Evolutionary conservation across 768 basidiomycete genomes (phyloP).

Genomic region (Lactarius psammicola): DNA sequence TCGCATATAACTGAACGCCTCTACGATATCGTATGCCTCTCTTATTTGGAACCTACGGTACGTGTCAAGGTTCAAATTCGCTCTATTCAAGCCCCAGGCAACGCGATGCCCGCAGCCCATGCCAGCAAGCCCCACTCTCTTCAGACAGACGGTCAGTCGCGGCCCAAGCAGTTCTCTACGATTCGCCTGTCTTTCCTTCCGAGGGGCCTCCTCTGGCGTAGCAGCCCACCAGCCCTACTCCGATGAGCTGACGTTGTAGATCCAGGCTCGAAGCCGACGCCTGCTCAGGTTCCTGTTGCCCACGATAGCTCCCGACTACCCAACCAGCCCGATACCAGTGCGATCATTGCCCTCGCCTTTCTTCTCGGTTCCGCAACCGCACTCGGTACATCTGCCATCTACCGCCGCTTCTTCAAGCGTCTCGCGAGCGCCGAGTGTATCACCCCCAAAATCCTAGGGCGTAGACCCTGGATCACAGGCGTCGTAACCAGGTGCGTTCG

Average conservation of each 20-base stretch:
- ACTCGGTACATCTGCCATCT: constrained; percentile 41
- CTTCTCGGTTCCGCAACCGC: constrained; percentile 31
- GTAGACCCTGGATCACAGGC: constrained; percentile 71
- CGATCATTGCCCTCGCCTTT: constrained; percentile 34
- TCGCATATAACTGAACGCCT: background rate
- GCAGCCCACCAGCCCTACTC: background rate
- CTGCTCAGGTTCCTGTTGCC: constrained; percentile 10
- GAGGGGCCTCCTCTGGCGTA: background rate
- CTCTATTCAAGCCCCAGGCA: background rate
- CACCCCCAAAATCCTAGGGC: constrained; percentile 56
- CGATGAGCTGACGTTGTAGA: constrained; percentile 43
- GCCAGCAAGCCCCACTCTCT: background rate
- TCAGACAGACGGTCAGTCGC: background rate
- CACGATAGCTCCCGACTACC: background rate
- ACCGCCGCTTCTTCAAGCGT: constrained; percentile 53
- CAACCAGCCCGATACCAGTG: background rate
- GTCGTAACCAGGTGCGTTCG: constrained; percentile 75
- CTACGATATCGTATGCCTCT: background rate
- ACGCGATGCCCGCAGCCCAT: background rate
- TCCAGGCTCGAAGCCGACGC: constrained; percentile 59
- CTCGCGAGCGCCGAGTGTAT: constrained; percentile 68
- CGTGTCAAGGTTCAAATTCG: background rate
- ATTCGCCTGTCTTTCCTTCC: background rate
- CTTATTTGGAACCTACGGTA: background rate
- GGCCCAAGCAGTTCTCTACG: background rate